These are phyloP conservation scores for Neoboletus brunneissimus DNA, from an alignment of 768 basidiomycete species.

Conservation along the genomic window DNA sequence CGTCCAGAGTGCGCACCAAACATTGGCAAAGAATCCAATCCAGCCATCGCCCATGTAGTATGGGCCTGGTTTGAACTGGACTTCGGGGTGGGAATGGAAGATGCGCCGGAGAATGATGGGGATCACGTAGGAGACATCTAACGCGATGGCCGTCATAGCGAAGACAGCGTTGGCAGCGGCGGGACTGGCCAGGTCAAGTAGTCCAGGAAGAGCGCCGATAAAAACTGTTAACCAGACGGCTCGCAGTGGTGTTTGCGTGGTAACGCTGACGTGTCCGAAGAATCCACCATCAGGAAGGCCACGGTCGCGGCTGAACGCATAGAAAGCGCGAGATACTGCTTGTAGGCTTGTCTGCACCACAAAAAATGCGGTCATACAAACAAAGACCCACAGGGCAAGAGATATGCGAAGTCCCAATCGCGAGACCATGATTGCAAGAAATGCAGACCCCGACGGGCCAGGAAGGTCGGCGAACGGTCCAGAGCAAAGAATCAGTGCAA, in stretches of 20 bases:
- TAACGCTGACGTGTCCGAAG: slow-evolving; percentile 46
- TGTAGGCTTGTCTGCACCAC: slow-evolving; percentile 51
- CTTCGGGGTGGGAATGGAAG: slow-evolving; percentile 55
- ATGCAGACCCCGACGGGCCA: slow-evolving; percentile 51
- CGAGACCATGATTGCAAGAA: slow-evolving; percentile 55
- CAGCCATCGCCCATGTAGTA: slow-evolving; percentile 56
- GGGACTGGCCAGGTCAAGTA: slow-evolving; percentile 51
- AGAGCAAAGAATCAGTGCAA: slow-evolving; percentile 57
- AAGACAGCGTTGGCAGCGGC: slow-evolving; percentile 57
- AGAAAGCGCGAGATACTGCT: slow-evolving; percentile 56
- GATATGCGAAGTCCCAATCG: slow-evolving; percentile 51
- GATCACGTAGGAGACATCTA: slow-evolving; percentile 56
- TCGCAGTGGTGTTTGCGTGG: slow-evolving; percentile 53
- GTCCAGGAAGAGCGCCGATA: slow-evolving; percentile 41
- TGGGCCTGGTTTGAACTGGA: slow-evolving; percentile 57
- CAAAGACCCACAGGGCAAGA: slow-evolving; percentile 54
- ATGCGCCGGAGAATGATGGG: slow-evolving; percentile 52
- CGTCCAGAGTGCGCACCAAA: slow-evolving; percentile 46
- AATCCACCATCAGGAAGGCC: slow-evolving; percentile 57
- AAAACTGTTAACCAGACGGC: slow-evolving; percentile 53
- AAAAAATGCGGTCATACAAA: slow-evolving; percentile 62
- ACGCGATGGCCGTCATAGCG: slow-evolving; percentile 50
- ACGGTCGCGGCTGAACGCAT: slow-evolving; percentile 55
- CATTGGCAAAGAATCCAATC: slow-evolving; percentile 44
- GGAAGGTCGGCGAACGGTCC: slow-evolving; percentile 49